phyloP scores from a whole-genome alignment of 2,329 filamentous ascomycete species.

The Fusarium pininemorale region DNA sequence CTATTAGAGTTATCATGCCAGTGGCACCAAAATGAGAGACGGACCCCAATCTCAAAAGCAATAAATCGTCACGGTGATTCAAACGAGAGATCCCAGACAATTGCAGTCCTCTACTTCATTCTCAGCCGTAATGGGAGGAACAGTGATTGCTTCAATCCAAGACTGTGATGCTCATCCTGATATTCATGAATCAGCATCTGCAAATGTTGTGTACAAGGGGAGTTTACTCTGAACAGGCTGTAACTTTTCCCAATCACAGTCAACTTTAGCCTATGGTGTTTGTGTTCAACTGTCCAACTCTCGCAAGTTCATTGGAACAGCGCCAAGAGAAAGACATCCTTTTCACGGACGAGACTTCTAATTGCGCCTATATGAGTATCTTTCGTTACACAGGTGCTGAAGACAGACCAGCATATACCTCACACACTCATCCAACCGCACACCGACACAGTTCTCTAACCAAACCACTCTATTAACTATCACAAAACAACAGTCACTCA shows the following conservation, averaged over 20 bases:
- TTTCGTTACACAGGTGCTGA: neutral
- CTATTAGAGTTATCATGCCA: too few relatives aligned
- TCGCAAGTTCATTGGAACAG: neutral
- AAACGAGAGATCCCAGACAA: too few relatives aligned
- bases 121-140: too few relatives aligned
- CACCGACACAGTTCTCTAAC: rapidly evolving
- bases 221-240: rapidly evolving
- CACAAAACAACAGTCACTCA: neutral
- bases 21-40: too few relatives aligned
- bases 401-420: rapidly evolving
- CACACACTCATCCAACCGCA: neutral
- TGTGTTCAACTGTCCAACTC: neutral
- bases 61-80: too few relatives aligned
- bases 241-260: neutral
- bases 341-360: rapidly evolving
- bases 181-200: neutral
- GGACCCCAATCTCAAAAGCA: too few relatives aligned
- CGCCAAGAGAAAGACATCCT: too few relatives aligned
- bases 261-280: rapidly evolving
- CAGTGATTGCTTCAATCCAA: too few relatives aligned
- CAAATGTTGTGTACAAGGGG: rapidly evolving
- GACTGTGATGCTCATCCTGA: neutral
- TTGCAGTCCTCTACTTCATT: too few relatives aligned
- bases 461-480: neutral
- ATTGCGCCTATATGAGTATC: neutral